Percentiles rank a stretch among this genome's conserved stretches.
Evolutionary conservation across 331 rosid species (phyloP).

Genomic region (Phaseolus coccineus): DNA sequence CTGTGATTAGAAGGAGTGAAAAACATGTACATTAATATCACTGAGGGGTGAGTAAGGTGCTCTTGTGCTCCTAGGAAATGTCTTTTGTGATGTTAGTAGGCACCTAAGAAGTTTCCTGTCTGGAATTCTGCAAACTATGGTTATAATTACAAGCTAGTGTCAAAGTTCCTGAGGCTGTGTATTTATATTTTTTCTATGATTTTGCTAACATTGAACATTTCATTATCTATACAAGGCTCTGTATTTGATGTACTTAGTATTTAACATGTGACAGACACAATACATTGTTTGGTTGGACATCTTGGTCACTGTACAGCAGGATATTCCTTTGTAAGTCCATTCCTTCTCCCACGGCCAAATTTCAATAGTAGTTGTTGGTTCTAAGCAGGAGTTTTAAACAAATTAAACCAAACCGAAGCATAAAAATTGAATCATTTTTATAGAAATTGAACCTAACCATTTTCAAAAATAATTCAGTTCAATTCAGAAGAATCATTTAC

Average conservation of each 20-base stretch:
- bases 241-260: constrained; percentile 23
- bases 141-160: constrained; percentile 19
- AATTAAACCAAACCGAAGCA: no score
- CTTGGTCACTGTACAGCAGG: constrained; percentile 78
- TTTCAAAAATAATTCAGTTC: no score
- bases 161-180: neutral
- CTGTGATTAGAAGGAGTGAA: neutral
- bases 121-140: neutral
- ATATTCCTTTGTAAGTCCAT: constrained; percentile 76
- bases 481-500: no score
- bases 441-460: no score
- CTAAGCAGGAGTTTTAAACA: no score
- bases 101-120: neutral
- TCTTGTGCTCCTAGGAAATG: neutral
- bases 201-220: neutral
- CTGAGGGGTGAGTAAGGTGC: neutral
- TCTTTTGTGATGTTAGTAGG: constrained; percentile 12
- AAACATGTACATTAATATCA: neutral
- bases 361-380: constrained; percentile 8
- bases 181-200: constrained; percentile 3
- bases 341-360: constrained; percentile 35
- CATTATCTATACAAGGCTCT: constrained; percentile 8
- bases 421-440: no score
- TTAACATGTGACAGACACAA: constrained; percentile 67
- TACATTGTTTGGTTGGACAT: constrained; percentile 77